These are phyloP conservation scores for Paraphoma sp. DNA, from an alignment of 2,329 filamentous ascomycete genomes.

Conservation along the genomic window DNA sequence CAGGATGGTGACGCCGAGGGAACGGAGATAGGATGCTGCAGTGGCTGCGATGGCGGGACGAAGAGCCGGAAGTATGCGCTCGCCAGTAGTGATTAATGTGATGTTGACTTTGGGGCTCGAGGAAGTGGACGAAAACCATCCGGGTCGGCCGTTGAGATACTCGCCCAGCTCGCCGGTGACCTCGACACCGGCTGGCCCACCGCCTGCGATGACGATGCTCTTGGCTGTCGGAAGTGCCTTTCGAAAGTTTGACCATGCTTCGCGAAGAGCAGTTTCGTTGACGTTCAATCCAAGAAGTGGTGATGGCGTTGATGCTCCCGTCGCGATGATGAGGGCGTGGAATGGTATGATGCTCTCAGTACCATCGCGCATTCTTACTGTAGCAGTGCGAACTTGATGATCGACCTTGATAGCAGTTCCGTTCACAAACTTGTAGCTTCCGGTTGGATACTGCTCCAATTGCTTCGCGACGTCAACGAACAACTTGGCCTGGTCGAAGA, in stretches of 20 bases:
- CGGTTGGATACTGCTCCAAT: constrained; percentile 41
- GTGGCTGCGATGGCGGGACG: constrained; percentile 27
- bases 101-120: constrained; percentile 40
- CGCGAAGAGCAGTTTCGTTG: constrained; percentile 40
- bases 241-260: constrained; percentile 46
- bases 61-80: constrained; percentile 38
- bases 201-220: constrained; percentile 46
- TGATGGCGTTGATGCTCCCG: constrained; percentile 44
- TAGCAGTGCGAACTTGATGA: constrained; percentile 42
- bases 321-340: constrained; percentile 47
- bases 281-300: constrained; percentile 45
- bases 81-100: constrained; percentile 41
- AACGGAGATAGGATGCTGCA: constrained; percentile 45
- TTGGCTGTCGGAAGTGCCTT: constrained; percentile 37
- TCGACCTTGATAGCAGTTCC: constrained; percentile 40
- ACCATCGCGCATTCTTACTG: constrained; percentile 25
- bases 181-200: constrained; percentile 46
- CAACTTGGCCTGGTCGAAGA: constrained; percentile 40
- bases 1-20: constrained; percentile 57
- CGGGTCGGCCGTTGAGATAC: constrained; percentile 56
- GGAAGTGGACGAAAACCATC: constrained; percentile 45
- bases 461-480: constrained; percentile 45
- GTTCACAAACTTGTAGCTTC: constrained; percentile 47
- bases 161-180: constrained; percentile 54
- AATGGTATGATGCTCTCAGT: constrained; percentile 33